Conservation (phyloP, 441 rosid genomes). For the Mallotus repandus region DNA sequence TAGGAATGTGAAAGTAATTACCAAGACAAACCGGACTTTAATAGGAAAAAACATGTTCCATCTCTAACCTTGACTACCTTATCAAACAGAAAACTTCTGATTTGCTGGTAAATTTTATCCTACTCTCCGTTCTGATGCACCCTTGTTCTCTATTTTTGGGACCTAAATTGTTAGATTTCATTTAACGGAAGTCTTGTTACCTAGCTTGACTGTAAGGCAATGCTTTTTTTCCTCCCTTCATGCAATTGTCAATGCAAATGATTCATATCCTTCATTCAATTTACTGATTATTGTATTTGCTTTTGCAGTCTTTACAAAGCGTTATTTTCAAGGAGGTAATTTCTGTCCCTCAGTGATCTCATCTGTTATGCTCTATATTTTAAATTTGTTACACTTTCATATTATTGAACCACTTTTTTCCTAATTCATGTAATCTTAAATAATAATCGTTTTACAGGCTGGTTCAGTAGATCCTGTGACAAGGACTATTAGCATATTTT, state of each 20-base stretch:
- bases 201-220: background rate
- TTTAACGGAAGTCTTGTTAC: background rate
- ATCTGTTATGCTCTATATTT: conserved; percentile 20
- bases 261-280: conserved; percentile 7
- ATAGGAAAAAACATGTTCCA: background rate
- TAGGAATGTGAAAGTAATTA: background rate
- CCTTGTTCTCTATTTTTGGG: background rate
- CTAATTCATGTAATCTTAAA: conserved; percentile 8
- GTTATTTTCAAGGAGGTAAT: conserved; percentile 98
- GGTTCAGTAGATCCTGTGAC: conserved; percentile 99
- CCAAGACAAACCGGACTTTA: background rate
- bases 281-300: conserved; percentile 32
- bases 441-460: conserved; percentile 57
- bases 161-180: background rate
- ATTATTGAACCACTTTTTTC: conserved; percentile 9
- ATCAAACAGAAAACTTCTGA: background rate
- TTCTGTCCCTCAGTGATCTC: conserved; percentile 15
- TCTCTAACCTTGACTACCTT: background rate
- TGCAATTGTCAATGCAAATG: background rate
- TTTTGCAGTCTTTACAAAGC: conserved; percentile 97
- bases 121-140: background rate
- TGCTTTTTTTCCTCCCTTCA: background rate
- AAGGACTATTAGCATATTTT: conserved; percentile 86
- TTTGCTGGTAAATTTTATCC: background rate
- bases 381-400: conserved; percentile 7